These are phyloP conservation scores for Grosmannia penicillata DNA, from an alignment of 2,329 filamentous ascomycete species.

Conservation along the genomic window DNA sequence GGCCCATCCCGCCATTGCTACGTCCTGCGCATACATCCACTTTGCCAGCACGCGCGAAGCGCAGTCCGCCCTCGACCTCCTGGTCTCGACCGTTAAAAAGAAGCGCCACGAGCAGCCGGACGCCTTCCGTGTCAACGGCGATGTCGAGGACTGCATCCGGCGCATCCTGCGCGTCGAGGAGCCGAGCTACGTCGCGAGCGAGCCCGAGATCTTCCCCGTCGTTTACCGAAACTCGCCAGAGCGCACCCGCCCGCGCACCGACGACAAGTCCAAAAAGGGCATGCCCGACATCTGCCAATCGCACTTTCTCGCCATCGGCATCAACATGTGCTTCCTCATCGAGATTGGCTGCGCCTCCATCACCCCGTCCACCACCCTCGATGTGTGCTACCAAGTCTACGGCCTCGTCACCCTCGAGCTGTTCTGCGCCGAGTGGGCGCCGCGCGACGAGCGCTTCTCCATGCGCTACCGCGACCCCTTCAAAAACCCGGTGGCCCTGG, in stretches of 20 bases:
- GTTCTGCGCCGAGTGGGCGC: constrained; percentile 33
- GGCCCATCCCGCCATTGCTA: constrained; percentile 26
- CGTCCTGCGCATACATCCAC: constrained; percentile 31
- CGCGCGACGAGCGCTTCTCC: constrained; percentile 40
- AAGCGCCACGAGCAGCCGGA: constrained; percentile 17
- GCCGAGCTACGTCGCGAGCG: constrained; percentile 18
- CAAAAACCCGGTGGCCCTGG: constrained; percentile 15
- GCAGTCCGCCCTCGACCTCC: constrained; percentile 32
- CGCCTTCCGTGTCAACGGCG: constrained; percentile 25
- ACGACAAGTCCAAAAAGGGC: constrained; percentile 27
- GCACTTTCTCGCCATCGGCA: constrained; percentile 39
- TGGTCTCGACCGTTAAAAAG: constrained; percentile 22
- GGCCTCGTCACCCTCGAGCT: constrained; percentile 37
- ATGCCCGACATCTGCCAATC: constrained; percentile 32
- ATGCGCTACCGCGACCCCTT: constrained; percentile 34
- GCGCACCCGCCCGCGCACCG: constrained; percentile 16
- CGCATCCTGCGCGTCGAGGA: constrained; percentile 31
- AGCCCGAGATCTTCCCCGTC: constrained; percentile 35
- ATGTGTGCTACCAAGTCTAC: constrained; percentile 32
- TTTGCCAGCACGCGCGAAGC: constrained; percentile 33
- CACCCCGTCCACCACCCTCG: constrained; percentile 27
- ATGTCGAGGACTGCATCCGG: constrained; percentile 31
- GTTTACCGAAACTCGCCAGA: constrained; percentile 29
- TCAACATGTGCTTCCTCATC: constrained; percentile 36
- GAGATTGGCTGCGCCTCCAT: constrained; percentile 32